Evolutionary conservation across 352 stramenopile genomes (phyloP), one percentile per base, ranked within the genome.

Genomic region (Phytophthora multivora): DNA sequence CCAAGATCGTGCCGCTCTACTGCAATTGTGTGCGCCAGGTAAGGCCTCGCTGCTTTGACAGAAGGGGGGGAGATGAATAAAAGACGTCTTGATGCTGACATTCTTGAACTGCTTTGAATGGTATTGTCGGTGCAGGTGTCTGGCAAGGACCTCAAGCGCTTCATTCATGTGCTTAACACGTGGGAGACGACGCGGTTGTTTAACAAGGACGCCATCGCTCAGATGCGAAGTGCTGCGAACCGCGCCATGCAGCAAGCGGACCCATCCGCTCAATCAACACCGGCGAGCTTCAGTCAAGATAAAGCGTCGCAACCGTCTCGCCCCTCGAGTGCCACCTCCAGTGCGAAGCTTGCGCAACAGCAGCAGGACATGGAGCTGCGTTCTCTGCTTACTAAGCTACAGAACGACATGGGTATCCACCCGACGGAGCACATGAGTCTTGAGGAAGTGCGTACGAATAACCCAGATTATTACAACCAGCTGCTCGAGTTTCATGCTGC

Each of bases 341-440:
- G 61, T 47, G 47, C 36, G 6, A 76, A 67, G 38, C 46, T 63
- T 21, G 33, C 43, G 3, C 56, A 77, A 25, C 71, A 81, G 46
- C 70, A 87, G 38, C 69, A 90, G 36, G 86, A 95, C 51, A 83
- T 93, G 80, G 85, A 91, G 62, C 69, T 95, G 26, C 83, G 87
- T 3, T 82, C 77, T 9, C 73, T 95, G 39, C 71, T 95, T 18
- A 93, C 84, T n/a, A 80, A 87, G 63, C 68, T 95, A 23, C 87
- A 95, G 66, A 95, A 93, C 42, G 87, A 95, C 39, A 93, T 94
- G 82, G 81, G 77, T 2, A 93, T 95, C 51, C 87, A 95, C 57
- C 87, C 87, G 41, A 92, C 85, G 1, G 77, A 93, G 59, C 87
- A 95, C 67, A 86, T 95, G 74, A 86, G 80, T 50, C 71, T 95